Percentiles rank a stretch among this genome's conserved stretches.
Conservation (phyloP, 116 monocot genomes). For the Dioscorea cayenensis region DNA sequence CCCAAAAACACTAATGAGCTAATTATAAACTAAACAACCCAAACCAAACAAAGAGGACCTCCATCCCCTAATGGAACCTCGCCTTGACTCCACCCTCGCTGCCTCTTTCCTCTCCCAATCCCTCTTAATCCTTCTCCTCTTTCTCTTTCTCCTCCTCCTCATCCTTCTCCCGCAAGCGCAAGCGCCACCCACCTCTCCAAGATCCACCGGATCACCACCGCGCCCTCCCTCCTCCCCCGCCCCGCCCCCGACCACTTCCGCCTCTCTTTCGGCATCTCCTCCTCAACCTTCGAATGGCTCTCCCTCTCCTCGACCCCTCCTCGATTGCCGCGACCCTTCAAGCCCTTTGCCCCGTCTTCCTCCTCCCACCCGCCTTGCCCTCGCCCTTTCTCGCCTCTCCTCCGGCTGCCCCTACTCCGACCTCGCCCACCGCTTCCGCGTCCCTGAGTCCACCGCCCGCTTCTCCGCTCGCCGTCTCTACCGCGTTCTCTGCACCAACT, state of each 20-base stretch:
- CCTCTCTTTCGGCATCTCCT: slow-evolving; percentile 25
- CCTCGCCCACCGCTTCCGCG: slow-evolving; percentile 40
- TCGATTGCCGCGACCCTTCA: slow-evolving; percentile 32
- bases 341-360: slow-evolving; percentile 10
- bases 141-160: slow-evolving; percentile 7
- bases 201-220: neutral
- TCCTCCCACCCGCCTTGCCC: slow-evolving; percentile 32
- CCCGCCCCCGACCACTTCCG: slow-evolving; percentile 29
- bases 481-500: slow-evolving; percentile 72
- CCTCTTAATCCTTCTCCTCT: slow-evolving; percentile 1
- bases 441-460: slow-evolving; percentile 37
- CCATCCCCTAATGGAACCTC: slow-evolving; percentile 22
- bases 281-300: slow-evolving; percentile 61
- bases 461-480: slow-evolving; percentile 50
- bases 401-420: slow-evolving; percentile 43
- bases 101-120: slow-evolving; percentile 25
- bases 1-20: too few relatives aligned
- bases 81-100: slow-evolving; percentile 15
- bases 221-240: neutral
- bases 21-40: too few relatives aligned
- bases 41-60: too few relatives aligned
- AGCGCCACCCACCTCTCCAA: slow-evolving; percentile 2
- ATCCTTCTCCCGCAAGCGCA: slow-evolving; percentile 11
- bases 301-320: slow-evolving; percentile 58
- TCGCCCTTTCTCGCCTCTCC: slow-evolving; percentile 50